Evolutionary conservation across 1,284 basidiomycete species (phyloP), one percentile per base, ranked within the genome.

Genomic region (Papiliotrema fonsecae): DNA sequence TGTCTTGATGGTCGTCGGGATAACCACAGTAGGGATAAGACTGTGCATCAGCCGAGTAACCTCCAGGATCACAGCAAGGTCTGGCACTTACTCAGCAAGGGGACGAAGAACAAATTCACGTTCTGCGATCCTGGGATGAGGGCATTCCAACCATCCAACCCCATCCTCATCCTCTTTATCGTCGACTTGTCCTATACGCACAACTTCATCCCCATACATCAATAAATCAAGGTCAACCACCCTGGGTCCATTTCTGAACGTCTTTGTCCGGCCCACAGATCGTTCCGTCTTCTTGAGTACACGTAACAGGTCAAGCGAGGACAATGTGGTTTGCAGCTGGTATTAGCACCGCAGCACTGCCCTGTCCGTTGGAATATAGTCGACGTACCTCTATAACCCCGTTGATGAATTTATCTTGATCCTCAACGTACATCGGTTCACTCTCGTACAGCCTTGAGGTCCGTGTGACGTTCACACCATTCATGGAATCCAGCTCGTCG

Each of bases 371-470:
- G 19, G 42, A 40, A 9, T 35, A 28, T 18, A 21, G n/a, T 32
- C 13, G 16, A 74, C 83, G 55, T 53, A 94, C 89, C 72, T 91
- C 77, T 57, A 92, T 87, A 9, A 87, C 90, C 50, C 88, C 88
- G 65, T 98, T 98, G 54, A 88, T 80, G 73, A 98, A 98, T 26
- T 78, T 74, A 22, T 87, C 87, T 70, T 99, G 94, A 55, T 96
- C 85, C 16, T 81, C 81, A 22, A 94, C 84, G 71, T 98, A 99
- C 96, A 97, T 97, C 0, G 96, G 91, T 19, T 84, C 79, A 18
- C 87, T 93, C 73, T 97, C 87, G 69, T 98, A 98, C 74, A 98
- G 72, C 73, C 93, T 90, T 65, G 89, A 92, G 0, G 90, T 93
- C 58, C 88, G 79, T 24, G 86, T 73, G 14, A 93, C 75, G 14